Percentiles rank a stretch among this genome's conserved stretches.
Evolutionary conservation across 352 stramenopile species (phyloP).

Genomic region (Phytopythium sindhum): DNA sequence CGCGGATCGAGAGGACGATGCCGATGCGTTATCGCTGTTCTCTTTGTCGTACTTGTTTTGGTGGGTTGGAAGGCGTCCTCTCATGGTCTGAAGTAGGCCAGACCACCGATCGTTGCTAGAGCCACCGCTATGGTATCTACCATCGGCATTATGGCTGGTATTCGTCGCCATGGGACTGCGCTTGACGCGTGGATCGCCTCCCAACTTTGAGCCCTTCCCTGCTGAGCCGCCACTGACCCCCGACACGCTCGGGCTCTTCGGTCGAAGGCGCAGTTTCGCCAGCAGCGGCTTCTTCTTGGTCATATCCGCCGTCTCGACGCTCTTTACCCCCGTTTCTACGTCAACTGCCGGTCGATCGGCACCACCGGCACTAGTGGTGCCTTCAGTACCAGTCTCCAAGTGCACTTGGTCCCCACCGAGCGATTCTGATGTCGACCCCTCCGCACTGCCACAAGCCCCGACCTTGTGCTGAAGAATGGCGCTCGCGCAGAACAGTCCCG

Average conservation of each 20-base stretch:
- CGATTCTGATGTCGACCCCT: not conserved
- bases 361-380: not conserved
- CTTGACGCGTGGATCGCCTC: not conserved
- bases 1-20: not conserved
- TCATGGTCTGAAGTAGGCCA: slow-evolving; percentile 10
- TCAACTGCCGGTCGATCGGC: not conserved
- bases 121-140: not conserved
- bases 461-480: slow-evolving; percentile 40
- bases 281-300: slow-evolving; percentile 42
- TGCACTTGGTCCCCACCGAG: not conserved
- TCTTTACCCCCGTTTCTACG: not conserved
- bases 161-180: not conserved
- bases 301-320: not conserved
- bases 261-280: slow-evolving; percentile 48
- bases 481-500: slow-evolving; percentile 63
- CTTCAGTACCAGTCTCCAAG: not conserved
- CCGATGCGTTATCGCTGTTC: not conserved
- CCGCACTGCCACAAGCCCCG: not conserved
- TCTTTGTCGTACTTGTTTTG: slow-evolving; percentile 9
- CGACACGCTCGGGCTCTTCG: slow-evolving; percentile 33
- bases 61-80: slow-evolving; percentile 4
- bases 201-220: not conserved
- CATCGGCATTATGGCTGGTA: not conserved
- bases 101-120: not conserved
- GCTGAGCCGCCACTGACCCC: not conserved